Evolutionary conservation across 2,329 filamentous ascomycete genomes (phyloP).

Genomic region (Fusarium mangiferae): DNA sequence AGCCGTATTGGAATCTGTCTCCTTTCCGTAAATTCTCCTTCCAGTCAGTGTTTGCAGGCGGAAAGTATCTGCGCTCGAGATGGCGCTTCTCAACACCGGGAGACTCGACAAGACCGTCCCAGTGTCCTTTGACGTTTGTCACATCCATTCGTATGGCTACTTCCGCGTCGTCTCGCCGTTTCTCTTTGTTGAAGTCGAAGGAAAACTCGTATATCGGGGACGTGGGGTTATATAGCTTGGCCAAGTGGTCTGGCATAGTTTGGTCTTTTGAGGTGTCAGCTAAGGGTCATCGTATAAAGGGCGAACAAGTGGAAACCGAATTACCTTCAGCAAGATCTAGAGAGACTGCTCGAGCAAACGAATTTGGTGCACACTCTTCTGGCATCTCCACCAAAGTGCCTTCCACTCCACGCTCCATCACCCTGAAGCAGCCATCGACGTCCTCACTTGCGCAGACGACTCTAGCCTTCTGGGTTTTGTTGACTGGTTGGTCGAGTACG

Average conservation of each 20-base stretch:
- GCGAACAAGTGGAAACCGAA: background rate
- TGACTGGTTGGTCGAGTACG: rapidly evolving
- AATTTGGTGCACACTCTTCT: constrained; percentile 2
- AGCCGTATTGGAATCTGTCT: background rate
- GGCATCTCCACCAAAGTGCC: constrained; percentile 23
- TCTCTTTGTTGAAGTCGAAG: background rate
- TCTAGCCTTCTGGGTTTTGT: constrained; percentile 22
- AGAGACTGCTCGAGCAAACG: constrained; percentile 9
- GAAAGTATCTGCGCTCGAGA: rapidly evolving
- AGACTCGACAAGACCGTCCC: background rate
- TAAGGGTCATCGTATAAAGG: background rate
- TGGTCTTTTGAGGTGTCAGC: background rate
- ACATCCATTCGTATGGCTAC: background rate
- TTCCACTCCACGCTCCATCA: constrained; percentile 5
- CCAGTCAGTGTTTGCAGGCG: rapidly evolving
- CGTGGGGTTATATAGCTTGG: rapidly evolving
- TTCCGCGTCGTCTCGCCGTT: background rate
- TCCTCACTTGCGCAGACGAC: constrained; percentile 7
- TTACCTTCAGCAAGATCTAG: background rate
- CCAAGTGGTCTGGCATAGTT: background rate
- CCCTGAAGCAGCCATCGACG: background rate
- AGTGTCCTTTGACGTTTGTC: background rate
- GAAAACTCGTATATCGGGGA: background rate
- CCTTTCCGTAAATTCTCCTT: rapidly evolving
- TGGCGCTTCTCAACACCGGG: background rate